These are phyloP conservation scores for Ustilago trichophora DNA, from an alignment of 1,284 basidiomycete genomes.

Conservation along the genomic window DNA sequence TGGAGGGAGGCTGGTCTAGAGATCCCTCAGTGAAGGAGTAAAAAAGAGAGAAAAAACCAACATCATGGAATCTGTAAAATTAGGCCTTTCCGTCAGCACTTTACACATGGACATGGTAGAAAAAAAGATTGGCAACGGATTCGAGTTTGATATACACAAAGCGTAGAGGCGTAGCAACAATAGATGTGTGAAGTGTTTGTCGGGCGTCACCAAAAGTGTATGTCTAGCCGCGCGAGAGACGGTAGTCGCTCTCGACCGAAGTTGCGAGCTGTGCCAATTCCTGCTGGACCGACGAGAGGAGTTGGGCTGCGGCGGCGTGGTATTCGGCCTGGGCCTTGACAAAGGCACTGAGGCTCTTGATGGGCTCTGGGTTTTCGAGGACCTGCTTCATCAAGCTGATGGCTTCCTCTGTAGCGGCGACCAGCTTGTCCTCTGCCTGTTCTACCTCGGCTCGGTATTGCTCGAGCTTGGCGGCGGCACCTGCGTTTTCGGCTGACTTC, in stretches of 20 bases:
- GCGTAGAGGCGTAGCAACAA: too few relatives aligned
- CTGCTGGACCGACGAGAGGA: slow-evolving; percentile 74
- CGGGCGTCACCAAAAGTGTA: too few relatives aligned
- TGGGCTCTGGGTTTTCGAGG: slow-evolving; percentile 93
- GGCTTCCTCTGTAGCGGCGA: slow-evolving; percentile 96
- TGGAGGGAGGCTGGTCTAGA: slow-evolving; percentile 53
- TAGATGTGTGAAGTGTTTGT: too few relatives aligned
- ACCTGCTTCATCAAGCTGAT: slow-evolving; percentile 98
- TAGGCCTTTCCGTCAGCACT: too few relatives aligned
- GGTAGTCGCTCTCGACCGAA: slow-evolving; percentile 89
- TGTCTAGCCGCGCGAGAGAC: slow-evolving; percentile 67
- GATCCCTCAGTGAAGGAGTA: slow-evolving; percentile 17
- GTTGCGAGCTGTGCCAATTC: slow-evolving; percentile 89
- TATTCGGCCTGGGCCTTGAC: slow-evolving; percentile 88
- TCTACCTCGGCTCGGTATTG: slow-evolving; percentile 60
- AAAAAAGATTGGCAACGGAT: too few relatives aligned
- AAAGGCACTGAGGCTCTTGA: slow-evolving; percentile 91
- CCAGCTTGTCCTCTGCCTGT: slow-evolving; percentile 71
- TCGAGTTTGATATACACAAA: too few relatives aligned
- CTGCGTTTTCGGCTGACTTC: slow-evolving; percentile 55
- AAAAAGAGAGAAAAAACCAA: neutral
- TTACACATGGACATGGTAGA: too few relatives aligned
- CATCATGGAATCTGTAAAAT: neutral
- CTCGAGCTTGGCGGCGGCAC: slow-evolving; percentile 53
- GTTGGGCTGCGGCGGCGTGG: slow-evolving; percentile 83